These are phyloP conservation scores for Candida ovalis DNA, from an alignment of 805 yeast genomes.

Conservation along the genomic window DNA sequence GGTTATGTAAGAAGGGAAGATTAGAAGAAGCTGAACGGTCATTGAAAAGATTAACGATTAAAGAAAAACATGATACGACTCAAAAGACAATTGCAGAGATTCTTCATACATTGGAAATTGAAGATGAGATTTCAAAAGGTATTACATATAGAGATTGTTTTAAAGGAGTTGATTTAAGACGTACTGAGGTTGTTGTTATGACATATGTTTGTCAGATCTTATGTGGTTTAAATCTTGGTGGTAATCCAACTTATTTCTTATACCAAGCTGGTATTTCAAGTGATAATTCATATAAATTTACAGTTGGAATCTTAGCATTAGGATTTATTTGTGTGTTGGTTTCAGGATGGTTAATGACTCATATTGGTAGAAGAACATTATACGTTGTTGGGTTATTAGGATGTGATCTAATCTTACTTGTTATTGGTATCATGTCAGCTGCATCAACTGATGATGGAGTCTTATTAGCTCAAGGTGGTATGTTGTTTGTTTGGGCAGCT, in stretches of 20 bases:
- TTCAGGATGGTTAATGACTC: slow-evolving; percentile 39
- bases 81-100: slow-evolving; percentile 12
- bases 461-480: slow-evolving; percentile 6
- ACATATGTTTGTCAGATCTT: slow-evolving; percentile 55
- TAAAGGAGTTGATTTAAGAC: slow-evolving; percentile 41
- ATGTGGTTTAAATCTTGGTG: slow-evolving; percentile 60
- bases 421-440: slow-evolving; percentile 38
- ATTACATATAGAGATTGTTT: slow-evolving; percentile 39
- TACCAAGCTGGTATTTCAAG: slow-evolving; percentile 15
- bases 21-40: slow-evolving; percentile 37
- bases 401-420: slow-evolving; percentile 31
- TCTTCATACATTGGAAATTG: slow-evolving; percentile 13
- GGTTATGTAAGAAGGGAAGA: slow-evolving; percentile 43
- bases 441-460: slow-evolving; percentile 33
- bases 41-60: slow-evolving; percentile 31
- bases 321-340: slow-evolving; percentile 29
- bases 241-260: slow-evolving; percentile 48
- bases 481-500: slow-evolving; percentile 36
- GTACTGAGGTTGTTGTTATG: slow-evolving; percentile 50
- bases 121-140: slow-evolving; percentile 7
- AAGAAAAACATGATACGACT: slow-evolving; percentile 15
- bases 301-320: slow-evolving; percentile 31
- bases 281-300: slow-evolving; percentile 16
- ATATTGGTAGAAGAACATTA: slow-evolving; percentile 35
- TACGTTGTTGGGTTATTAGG: slow-evolving; percentile 10